phyloP scores from a whole-genome alignment of 306 rosid species.

The Aeschynomene evenia region DNA sequence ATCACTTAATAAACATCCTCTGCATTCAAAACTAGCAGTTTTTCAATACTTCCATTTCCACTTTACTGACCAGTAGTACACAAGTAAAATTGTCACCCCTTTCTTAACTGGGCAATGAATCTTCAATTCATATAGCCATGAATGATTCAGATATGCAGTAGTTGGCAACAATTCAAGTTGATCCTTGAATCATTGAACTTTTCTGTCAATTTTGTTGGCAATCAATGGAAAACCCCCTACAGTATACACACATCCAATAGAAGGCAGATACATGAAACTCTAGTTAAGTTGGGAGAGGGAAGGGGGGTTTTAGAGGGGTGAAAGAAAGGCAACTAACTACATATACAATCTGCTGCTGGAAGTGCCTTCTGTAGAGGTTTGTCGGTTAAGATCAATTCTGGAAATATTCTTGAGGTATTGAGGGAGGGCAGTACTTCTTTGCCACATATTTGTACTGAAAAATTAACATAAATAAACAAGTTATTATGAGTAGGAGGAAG shows the following conservation, averaged over 20 bases:
- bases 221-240: not conserved
- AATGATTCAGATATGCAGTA: slow-evolving; percentile 18
- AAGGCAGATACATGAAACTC: slow-evolving; percentile 20
- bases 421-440: slow-evolving; percentile 65
- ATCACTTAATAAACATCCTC: no score
- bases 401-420: slow-evolving; percentile 69
- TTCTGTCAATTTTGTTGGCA: slow-evolving; percentile 4
- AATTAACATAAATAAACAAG: slow-evolving; percentile 24
- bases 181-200: not conserved
- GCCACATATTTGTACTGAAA: slow-evolving; percentile 90
- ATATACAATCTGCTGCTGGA: slow-evolving; percentile 34
- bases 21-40: not conserved
- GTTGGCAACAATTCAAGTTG: slow-evolving; percentile 23
- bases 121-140: no score
- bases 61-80: no score
- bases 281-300: slow-evolving; percentile 3
- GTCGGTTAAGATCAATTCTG: slow-evolving; percentile 34
- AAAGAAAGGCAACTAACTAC: slow-evolving; percentile 31
- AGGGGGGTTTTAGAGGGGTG: no score
- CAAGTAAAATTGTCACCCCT: no score
- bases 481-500: not conserved
- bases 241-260: slow-evolving; percentile 11
- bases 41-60: no score
- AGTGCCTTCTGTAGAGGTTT: slow-evolving; percentile 27
- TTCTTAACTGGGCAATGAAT: no score